Conservation (phyloP, 1,139 yeast genomes). For the Candida sp. region DNA sequence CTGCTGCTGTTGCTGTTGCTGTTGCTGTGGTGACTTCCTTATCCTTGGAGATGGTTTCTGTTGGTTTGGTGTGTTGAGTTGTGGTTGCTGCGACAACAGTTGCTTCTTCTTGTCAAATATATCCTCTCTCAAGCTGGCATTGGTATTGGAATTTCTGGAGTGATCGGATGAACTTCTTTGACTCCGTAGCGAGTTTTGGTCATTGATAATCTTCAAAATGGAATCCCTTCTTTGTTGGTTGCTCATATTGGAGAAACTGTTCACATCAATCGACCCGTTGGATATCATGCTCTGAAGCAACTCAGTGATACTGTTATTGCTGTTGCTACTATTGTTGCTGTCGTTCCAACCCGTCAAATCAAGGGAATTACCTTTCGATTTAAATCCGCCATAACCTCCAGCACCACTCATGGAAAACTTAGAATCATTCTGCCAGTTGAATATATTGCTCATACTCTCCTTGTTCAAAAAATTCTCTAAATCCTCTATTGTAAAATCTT, state of each 20-base stretch:
- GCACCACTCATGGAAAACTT: slow-evolving; percentile 11
- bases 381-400: slow-evolving; percentile 11
- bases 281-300: slow-evolving; percentile 39
- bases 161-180: slow-evolving; percentile 15
- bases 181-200: slow-evolving; percentile 26
- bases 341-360: slow-evolving; percentile 28
- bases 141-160: slow-evolving; percentile 5
- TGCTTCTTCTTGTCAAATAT: slow-evolving; percentile 35
- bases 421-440: slow-evolving; percentile 31
- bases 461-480: slow-evolving; percentile 48
- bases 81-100: slow-evolving; percentile 11
- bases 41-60: slow-evolving; percentile 4
- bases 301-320: slow-evolving; percentile 39
- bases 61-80: not conserved
- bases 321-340: slow-evolving; percentile 19
- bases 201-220: slow-evolving; percentile 40
- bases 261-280: slow-evolving; percentile 44
- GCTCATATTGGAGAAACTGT: slow-evolving; percentile 34
- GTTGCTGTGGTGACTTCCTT: slow-evolving; percentile 8
- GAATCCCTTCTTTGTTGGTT: slow-evolving; percentile 48
- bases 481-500: slow-evolving; percentile 39
- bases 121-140: slow-evolving; percentile 41
- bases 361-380: slow-evolving; percentile 30
- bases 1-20: slow-evolving; percentile 4
- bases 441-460: slow-evolving; percentile 41